These are phyloP conservation scores for Phytophthora pinifolia DNA, from an alignment of 352 stramenopile genomes.

Conservation along the genomic window DNA sequence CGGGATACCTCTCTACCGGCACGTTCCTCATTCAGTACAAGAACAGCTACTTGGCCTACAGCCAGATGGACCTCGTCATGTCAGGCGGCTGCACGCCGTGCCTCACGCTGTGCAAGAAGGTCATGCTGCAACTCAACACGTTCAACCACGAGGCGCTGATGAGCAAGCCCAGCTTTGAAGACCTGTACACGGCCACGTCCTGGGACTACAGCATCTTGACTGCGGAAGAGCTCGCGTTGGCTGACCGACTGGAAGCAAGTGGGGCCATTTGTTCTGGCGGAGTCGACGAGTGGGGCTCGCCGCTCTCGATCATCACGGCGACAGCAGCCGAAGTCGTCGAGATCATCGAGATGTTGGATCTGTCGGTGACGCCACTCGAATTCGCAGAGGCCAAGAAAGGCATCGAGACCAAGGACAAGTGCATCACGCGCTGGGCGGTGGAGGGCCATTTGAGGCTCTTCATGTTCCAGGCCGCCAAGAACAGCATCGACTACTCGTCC, in stretches of 20 bases:
- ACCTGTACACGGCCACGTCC: conserved; percentile 20
- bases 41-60: conserved; percentile 39
- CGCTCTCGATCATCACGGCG: conserved; percentile 23
- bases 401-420: conserved; percentile 13
- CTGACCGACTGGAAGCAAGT: conserved; percentile 18
- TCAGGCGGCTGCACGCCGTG: conserved; percentile 21
- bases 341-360: conserved; percentile 12
- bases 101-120: conserved; percentile 18
- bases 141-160: conserved; percentile 24
- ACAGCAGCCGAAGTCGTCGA: conserved; percentile 17
- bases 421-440: conserved; percentile 23
- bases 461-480: conserved; percentile 27
- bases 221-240: conserved; percentile 11
- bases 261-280: conserved; percentile 27
- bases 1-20: conserved; percentile 23
- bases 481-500: conserved; percentile 31
- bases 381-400: conserved; percentile 18
- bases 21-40: conserved; percentile 33
- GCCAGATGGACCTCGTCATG: conserved; percentile 32
- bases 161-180: conserved; percentile 31
- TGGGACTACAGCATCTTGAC: conserved; percentile 27
- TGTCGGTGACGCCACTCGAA: conserved; percentile 20
- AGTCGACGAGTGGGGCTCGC: conserved; percentile 30
- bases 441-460: conserved; percentile 23
- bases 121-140: conserved; percentile 14